These are phyloP conservation scores for Groenewaldozyma sp. DNA, from an alignment of 1,139 yeast species.

Conservation along the genomic window DNA sequence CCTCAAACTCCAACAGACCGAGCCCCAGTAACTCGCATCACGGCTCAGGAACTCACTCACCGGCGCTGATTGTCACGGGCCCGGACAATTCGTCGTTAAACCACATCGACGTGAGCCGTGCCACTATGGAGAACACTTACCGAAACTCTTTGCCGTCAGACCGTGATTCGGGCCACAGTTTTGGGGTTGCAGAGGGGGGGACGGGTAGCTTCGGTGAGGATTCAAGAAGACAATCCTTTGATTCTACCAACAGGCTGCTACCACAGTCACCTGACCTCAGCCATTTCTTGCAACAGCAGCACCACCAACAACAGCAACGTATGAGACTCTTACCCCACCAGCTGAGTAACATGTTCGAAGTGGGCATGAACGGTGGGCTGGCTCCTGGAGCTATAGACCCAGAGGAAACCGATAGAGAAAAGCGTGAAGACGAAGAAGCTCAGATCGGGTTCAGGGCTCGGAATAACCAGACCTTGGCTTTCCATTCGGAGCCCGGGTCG, in stretches of 20 bases:
- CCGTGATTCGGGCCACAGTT: background rate
- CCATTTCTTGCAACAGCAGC: constrained; percentile 4
- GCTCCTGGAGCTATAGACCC: constrained; percentile 24
- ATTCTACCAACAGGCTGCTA: background rate
- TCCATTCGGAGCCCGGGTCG: constrained; percentile 4
- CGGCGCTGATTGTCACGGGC: background rate
- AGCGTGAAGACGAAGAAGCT: background rate
- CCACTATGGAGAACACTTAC: background rate
- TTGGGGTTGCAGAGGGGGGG: background rate
- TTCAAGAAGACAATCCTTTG: background rate
- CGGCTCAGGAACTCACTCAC: background rate
- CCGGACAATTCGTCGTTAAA: background rate
- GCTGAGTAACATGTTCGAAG: constrained; percentile 17
- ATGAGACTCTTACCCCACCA: constrained; percentile 10
- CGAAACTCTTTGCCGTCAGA: background rate
- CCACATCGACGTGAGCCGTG: background rate
- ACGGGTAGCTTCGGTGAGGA: background rate
- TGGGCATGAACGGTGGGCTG: constrained; percentile 24
- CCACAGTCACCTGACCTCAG: background rate
- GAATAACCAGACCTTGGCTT: constrained; percentile 4
- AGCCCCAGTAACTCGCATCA: background rate
- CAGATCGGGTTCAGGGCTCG: constrained; percentile 3
- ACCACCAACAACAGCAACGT: constrained; percentile 8
- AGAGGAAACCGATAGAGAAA: constrained; percentile 7
- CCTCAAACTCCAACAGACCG: background rate